These are phyloP conservation scores for Coemansia sp. DNA, from an alignment of 192 early-diverging fungal genomes.

Conservation along the genomic window DNA sequence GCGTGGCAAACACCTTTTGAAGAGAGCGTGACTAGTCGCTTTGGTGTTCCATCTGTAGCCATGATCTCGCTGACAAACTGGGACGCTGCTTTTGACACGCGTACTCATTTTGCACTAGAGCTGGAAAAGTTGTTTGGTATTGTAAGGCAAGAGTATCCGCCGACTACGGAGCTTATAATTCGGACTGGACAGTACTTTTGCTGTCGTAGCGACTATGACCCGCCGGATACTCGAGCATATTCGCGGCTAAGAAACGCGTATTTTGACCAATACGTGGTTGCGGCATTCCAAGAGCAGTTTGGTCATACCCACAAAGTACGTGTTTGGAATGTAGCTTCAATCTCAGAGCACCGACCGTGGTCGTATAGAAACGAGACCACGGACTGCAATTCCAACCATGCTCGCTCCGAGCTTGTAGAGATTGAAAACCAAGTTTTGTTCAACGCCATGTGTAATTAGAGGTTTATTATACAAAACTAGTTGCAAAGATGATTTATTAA, in stretches of 20 bases:
- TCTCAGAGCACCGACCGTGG: slow-evolving; percentile 35
- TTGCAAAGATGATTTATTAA: slow-evolving; percentile 32
- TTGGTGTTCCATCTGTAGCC: slow-evolving; percentile 13
- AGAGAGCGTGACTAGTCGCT: neutral
- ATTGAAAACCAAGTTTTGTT: slow-evolving; percentile 4
- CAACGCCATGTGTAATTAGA: slow-evolving; percentile 1
- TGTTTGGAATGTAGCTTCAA: slow-evolving; percentile 49
- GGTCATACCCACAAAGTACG: slow-evolving; percentile 10
- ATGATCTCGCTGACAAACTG: slow-evolving; percentile 53
- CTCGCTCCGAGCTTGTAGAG: neutral
- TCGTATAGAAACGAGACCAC: slow-evolving; percentile 8
- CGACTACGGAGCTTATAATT: slow-evolving; percentile 33
- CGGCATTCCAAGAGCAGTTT: slow-evolving; percentile 21
- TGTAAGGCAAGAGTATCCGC: slow-evolving; percentile 32
- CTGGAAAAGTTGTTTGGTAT: slow-evolving; percentile 20
- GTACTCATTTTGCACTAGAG: slow-evolving; percentile 21
- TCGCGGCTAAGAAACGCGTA: slow-evolving; percentile 22
- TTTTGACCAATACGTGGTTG: slow-evolving; percentile 31
- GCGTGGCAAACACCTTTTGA: neutral
- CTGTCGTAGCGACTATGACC: slow-evolving; percentile 42
- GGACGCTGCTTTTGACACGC: slow-evolving; percentile 51
- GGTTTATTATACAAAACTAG: neutral
- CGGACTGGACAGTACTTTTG: slow-evolving; percentile 57
- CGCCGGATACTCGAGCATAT: slow-evolving; percentile 18
- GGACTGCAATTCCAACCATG: slow-evolving; percentile 1